Percentiles rank a stretch among this genome's conserved stretches.
Evolutionary conservation across 208 protist species (phyloP).

Genomic region (Phytomonas sp.): DNA sequence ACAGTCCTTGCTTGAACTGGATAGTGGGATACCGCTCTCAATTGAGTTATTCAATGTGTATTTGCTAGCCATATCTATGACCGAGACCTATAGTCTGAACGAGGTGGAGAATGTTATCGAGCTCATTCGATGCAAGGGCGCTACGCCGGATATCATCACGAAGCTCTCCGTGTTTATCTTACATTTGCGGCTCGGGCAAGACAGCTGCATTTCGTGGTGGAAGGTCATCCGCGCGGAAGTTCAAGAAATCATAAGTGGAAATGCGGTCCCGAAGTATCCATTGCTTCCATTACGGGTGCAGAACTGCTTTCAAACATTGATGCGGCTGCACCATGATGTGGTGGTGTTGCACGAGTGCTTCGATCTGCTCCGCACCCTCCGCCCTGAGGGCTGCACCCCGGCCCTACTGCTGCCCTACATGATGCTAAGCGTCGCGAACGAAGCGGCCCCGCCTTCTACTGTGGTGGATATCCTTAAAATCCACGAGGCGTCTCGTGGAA

Average conservation of each 20-base stretch:
- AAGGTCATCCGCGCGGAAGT: slow-evolving; percentile 51
- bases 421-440: slow-evolving; percentile 58
- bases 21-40: slow-evolving; percentile 25
- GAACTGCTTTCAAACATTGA: slow-evolving; percentile 76
- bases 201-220: slow-evolving; percentile 48
- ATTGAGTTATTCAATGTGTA: slow-evolving; percentile 84
- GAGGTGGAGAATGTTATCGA: slow-evolving; percentile 83
- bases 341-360: slow-evolving; percentile 61
- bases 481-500: slow-evolving; percentile 14
- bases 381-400: slow-evolving; percentile 33
- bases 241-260: slow-evolving; percentile 17
- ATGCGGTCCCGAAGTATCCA: slow-evolving; percentile 26
- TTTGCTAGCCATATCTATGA: slow-evolving; percentile 76
- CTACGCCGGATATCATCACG: slow-evolving; percentile 63
- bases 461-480: slow-evolving; percentile 45
- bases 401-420: slow-evolving; percentile 64
- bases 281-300: slow-evolving; percentile 61
- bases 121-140: slow-evolving; percentile 40
- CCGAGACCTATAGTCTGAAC: slow-evolving; percentile 79
- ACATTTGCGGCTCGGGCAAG: slow-evolving; percentile 67
- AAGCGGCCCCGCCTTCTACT: slow-evolving; percentile 34
- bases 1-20: slow-evolving; percentile 66
- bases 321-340: slow-evolving; percentile 66
- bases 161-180: slow-evolving; percentile 77
- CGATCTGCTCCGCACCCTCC: slow-evolving; percentile 29